Base-by-base conservation (phyloP, 768 basidiomycete genomes). In the Asterophora lycoperdoides region DNA sequence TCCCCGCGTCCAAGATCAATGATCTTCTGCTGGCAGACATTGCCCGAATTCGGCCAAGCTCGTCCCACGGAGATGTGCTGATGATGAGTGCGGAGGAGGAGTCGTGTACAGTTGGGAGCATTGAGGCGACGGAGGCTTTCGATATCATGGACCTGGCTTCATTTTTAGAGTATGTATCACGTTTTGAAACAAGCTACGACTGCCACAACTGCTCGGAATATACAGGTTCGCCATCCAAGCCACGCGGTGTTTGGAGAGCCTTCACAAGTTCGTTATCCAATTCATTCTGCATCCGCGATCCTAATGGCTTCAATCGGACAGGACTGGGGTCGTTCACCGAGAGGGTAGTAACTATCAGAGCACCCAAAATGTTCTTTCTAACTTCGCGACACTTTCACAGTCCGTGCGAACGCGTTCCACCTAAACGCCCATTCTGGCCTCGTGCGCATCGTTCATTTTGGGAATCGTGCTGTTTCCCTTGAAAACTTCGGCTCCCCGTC, bases 111-210 rank as follows among this genome's bases (percentile, higher is more conserved):
- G 75, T 68, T 5, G 63, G 70, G 11, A 76, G 76, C 46, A 61
- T 68, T 40, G 81, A 80, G 46, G 80, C 78, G 46, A 70, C 78
- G 64, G 81, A 79, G 54, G 73, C 71, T 7, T 79, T 79, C 42
- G 83, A 84, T 58, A 77, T 85, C 43, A 86, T 89, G 82, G 86
- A 89, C 61, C 68, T 89, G 14, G 84, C 84, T 11, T 79, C 83
- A 0, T 89, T 87, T 64, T 70, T 89, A 2, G 85, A 89, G 84
- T 85, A 56, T 49, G 79, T 38, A 15, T 8, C 20, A 54, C 11
- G 18, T 28, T 23, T 32, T 9, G 30, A 9, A 32, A 38, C n/a
- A 34, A 19, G 1, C 34, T 15, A 29, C 8, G 10, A 36, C 13
- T 37, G 15, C 20, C 41, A n/a, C 42, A 17, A 29, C 42, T 47